Evolutionary conservation across 2,329 filamentous ascomycete genomes (phyloP), one percentile per base, ranked within the genome.

Genomic region (Cadophora malorum): DNA sequence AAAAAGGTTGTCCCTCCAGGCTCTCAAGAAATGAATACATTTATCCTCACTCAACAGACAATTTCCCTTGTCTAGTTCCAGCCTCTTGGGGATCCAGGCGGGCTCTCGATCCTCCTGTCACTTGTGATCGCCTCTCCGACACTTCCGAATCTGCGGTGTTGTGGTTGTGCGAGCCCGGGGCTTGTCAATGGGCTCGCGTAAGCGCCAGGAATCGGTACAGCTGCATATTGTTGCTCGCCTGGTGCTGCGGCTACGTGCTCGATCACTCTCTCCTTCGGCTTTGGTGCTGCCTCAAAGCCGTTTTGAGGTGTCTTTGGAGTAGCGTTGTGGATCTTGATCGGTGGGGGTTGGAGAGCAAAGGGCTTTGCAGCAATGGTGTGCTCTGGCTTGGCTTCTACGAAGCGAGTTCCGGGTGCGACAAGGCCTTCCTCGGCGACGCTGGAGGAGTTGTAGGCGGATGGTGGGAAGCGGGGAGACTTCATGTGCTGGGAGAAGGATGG

Each of bases 291-390:
- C 25, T 85, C 84, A 78, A 96, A 93, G 50, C 84, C 87, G 23
- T 83, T 84, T 75, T 90, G 88, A 49, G 81, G 80, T 64, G 86
- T 80, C 79, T 88, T 91, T 33, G 93, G 93, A 0, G 92, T 96
- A 7, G 93, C 90, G 66, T 88, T 86, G 64, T 92, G 92, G 59
- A 94, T 87, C 79, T 91, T 93, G 79, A 85, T 84, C 0, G 95
- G 95, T 50, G 95, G 94, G 21, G 94, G 85, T 82, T 97, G 93
- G 52, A 98, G 88, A 77, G 91, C 90, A 85, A 98, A 97, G n/a
- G 88, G 84, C 72, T 84, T 86, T 73, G 83, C 73, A 71, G 83
- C 80, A 75, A 82, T 76, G 70, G 84, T 80, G 73, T 90, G 90
- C 67, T 89, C 83, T 52, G 91, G 91, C 68, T 83, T 82, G 14